Evolutionary conservation across 192 early-diverging fungal genomes (phyloP), one percentile per base, ranked within the genome.

Genomic region (Umbelopsis isabellina): DNA sequence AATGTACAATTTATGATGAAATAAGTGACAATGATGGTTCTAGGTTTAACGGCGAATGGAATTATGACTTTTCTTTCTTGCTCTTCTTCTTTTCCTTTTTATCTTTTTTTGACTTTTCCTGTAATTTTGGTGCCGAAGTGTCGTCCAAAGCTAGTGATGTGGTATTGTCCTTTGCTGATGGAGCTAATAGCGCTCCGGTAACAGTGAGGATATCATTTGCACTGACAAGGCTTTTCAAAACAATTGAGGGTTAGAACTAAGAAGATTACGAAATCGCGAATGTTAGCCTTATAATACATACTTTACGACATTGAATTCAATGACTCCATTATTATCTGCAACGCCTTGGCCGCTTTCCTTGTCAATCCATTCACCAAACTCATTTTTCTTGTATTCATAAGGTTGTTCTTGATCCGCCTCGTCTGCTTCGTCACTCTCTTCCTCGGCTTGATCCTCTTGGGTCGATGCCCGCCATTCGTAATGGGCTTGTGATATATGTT

Each of bases 201-300:
- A 96, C 87, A 16, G 91, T 90, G 46, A 96, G 80, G 72, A 96
- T 91, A 37, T 93, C 90, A 79, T 92, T 94, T 50, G 90, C 90
- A 35, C 89, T 87, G 52, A 91, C 89, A 51, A 96, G 82, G 45
- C 93, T 93, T 65, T 16, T 50, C 41, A 66, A 46, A 3, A 64
- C 41, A 76, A 49, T 30, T 61, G 18, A 66, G 10, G 41, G 47
- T 30, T n/a, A 25, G 8, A 65, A 46, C 4, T 1, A 21, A 8
- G 15, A 41, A 49, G 15, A 70, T 76, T 9, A 45, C 25, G n/a
- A 35, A 33, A 45, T 30, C 20, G n/a, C 6, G n/a, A 22, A 65
- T 11, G 61, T 35, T 9, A 11, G n/a, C 23, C 2, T 21, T 3
- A 53, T 27, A 48, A 35, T 48, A 84, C 86, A 78, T 86, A 91